These are phyloP conservation scores for Suillus placidus DNA, from an alignment of 768 basidiomycete genomes.

Conservation along the genomic window DNA sequence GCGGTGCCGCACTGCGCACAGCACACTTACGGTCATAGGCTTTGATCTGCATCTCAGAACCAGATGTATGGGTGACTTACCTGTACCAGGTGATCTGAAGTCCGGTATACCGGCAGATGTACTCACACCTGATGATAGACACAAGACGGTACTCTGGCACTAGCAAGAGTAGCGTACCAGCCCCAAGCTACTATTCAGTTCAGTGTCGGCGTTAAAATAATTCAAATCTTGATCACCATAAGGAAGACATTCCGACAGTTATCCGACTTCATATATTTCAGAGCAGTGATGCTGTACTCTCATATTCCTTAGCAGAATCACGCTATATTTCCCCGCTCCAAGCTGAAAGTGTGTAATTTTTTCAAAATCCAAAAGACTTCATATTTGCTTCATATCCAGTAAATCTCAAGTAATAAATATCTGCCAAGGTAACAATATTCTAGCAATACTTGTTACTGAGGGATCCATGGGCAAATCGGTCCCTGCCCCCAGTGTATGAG, in stretches of 20 bases:
- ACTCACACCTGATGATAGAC: slow-evolving; percentile 57
- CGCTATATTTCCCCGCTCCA: too few species aligned
- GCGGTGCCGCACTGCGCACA: background rate
- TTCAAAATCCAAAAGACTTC: too few species aligned
- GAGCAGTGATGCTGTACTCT: too few species aligned
- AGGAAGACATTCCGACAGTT: slow-evolving; percentile 69
- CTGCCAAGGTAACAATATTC: too few species aligned
- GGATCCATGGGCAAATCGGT: too few species aligned
- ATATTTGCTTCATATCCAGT: too few species aligned
- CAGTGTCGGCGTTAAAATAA: background rate
- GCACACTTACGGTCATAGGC: slow-evolving; percentile 20
- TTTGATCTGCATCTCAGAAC: background rate
- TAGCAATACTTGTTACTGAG: too few species aligned
- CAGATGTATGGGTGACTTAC: slow-evolving; percentile 39
- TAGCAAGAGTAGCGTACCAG: slow-evolving; percentile 46
- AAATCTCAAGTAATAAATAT: too few species aligned
- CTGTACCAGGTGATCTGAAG: slow-evolving; percentile 85
- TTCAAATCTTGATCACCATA: slow-evolving; percentile 52
- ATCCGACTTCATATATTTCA: slow-evolving; percentile 66
- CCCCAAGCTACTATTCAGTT: slow-evolving; percentile 66
- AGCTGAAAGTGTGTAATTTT: too few species aligned
- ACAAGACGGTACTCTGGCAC: background rate
- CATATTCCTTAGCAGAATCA: too few species aligned
- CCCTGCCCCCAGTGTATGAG: too few species aligned
- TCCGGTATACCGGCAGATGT: slow-evolving; percentile 88